These are phyloP conservation scores for Aegilops bicornis DNA, from an alignment of 176 grass and related monocot genomes.

Conservation along the genomic window DNA sequence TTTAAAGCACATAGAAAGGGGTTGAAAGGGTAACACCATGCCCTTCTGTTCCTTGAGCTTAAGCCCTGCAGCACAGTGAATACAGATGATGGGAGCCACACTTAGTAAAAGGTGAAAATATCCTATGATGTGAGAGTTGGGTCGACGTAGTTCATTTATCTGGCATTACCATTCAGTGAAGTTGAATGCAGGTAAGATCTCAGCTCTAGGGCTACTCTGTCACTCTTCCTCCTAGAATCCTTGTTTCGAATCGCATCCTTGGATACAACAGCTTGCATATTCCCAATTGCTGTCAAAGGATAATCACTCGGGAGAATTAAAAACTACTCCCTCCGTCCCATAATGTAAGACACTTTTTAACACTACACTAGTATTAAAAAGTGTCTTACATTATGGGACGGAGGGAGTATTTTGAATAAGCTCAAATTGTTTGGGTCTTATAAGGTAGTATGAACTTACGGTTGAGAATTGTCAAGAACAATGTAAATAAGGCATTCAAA, in stretches of 20 bases:
- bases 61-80: constrained; percentile 44
- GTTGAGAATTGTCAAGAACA: constrained; percentile 89
- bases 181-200: constrained; percentile 78
- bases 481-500: constrained; percentile 80
- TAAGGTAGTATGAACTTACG: constrained; percentile 60
- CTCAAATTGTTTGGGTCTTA: neutral
- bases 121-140: neutral
- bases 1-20: constrained; percentile 91
- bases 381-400: no score
- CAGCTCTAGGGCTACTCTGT: constrained; percentile 62
- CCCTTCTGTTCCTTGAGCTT: constrained; percentile 83
- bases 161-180: constrained; percentile 60
- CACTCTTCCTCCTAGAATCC: constrained; percentile 60
- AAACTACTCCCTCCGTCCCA: no score
- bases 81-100: neutral
- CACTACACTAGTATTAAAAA: no score
- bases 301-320: constrained; percentile 7
- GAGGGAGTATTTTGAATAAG: constrained; percentile 27
- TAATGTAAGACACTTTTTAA: no score
- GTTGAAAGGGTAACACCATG: constrained; percentile 99
- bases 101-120: neutral
- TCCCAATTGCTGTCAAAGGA: constrained; percentile 72
- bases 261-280: constrained; percentile 84
- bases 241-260: constrained; percentile 65
- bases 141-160: constrained; percentile 9